Percentiles rank a stretch among this genome's conserved stretches.
These are phyloP conservation scores for Torrubiellomyces zombiae DNA, from an alignment of 2,329 filamentous ascomycete genomes.

Conservation along the genomic window DNA sequence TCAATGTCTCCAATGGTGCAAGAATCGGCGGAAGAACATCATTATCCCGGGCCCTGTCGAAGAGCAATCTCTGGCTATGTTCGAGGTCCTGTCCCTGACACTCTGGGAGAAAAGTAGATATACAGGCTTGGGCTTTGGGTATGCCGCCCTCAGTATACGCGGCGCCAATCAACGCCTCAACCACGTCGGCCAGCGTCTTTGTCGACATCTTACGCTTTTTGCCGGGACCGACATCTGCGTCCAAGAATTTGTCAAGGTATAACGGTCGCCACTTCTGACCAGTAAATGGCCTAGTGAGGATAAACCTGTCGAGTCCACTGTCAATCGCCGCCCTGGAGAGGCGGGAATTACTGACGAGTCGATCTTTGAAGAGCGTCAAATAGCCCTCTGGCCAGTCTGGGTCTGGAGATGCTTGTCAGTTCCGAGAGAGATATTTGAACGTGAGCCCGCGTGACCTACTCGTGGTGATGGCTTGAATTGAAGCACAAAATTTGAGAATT, in stretches of 20 bases:
- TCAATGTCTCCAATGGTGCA: slow-evolving; percentile 39
- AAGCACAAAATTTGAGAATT: slow-evolving; percentile 59
- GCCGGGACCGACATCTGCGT: slow-evolving; percentile 4
- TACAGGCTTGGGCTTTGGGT: slow-evolving; percentile 42
- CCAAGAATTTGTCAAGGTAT: slow-evolving; percentile 28
- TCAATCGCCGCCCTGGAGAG: slow-evolving; percentile 48
- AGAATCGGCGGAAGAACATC: slow-evolving; percentile 23
- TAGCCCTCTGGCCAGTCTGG: slow-evolving; percentile 60
- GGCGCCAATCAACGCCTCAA: slow-evolving; percentile 71
- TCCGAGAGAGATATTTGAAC: not conserved
- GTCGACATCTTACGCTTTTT: slow-evolving; percentile 36
- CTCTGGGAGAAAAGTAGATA: slow-evolving; percentile 49
- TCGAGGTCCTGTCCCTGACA: slow-evolving; percentile 33
- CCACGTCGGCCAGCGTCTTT: slow-evolving; percentile 73
- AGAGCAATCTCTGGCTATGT: slow-evolving; percentile 24
- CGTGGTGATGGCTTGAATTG: slow-evolving; percentile 42
- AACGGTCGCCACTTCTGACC: slow-evolving; percentile 55
- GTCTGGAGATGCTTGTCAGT: slow-evolving; percentile 23
- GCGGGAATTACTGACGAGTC: slow-evolving; percentile 57
- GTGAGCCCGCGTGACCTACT: slow-evolving; percentile 20
- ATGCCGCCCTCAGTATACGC: slow-evolving; percentile 54
- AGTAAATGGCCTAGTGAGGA: slow-evolving; percentile 52
- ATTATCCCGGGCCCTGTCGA: slow-evolving; percentile 18
- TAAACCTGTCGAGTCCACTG: slow-evolving; percentile 52
- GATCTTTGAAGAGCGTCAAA: slow-evolving; percentile 50